Base-by-base conservation (phyloP, 805 yeast species). In the Candida pini region DNA sequence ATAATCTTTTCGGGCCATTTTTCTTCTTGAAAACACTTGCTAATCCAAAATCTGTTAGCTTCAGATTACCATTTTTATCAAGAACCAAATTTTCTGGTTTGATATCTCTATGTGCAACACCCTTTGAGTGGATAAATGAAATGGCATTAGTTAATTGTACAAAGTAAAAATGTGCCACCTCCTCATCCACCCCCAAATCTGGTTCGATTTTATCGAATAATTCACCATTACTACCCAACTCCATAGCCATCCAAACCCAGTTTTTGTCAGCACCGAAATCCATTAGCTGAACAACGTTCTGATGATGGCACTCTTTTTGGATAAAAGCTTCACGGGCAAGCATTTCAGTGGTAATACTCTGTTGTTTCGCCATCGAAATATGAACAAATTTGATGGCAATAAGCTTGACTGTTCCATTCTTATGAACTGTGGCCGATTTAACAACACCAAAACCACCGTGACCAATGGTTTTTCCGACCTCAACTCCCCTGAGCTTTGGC, bases 131-230 rank as follows among this genome's bases (percentile, higher is more conserved):
- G 28, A 81, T 50, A 42, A 69, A 81, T 15, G 64, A 68, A 8
- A 81, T 59, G 0, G 86, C 86, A 34, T 68, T 70, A 3, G 78
- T 62, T 38, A 83, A 56, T 50, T 83, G 92, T 34, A 67, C 68
- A 49, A 81, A 80, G 50, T 79, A 81, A 51, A 81, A 75, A 38
- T 78, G 84, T 1, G 83, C 81, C 8, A 81, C 68, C 15, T 75
- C 78, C 34, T 68, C 71, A 42, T 75, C 81, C 2, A 81, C 77
- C 1, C 88, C 88, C 6, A 71, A 58, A 57, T 80, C 87, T 0
- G 87, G 87, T 51, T 81, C 87, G 40, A 82, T 81, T 54, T 81
- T 82, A 48, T 81, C 89, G 53, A 82, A 82, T 15, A 82, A 53
- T 56, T 82, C 92, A 12, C 92, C 92, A 39, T 85, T 84, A 18